Evolutionary conservation across 805 yeast genomes (phyloP).

Genomic region (Jamesozyma piceae): DNA sequence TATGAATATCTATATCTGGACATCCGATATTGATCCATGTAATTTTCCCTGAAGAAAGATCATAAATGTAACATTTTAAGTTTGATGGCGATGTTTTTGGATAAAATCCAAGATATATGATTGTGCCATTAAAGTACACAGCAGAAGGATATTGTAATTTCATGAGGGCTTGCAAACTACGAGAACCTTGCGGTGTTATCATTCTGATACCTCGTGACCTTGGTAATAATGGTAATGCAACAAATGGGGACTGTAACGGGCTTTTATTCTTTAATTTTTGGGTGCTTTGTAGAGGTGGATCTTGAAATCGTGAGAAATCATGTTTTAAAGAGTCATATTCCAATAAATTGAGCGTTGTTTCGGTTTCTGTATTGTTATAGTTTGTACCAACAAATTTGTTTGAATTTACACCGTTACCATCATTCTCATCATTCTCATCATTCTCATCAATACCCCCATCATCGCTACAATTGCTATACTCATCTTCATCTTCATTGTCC

Average conservation of each 20-base stretch:
- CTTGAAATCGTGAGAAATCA: not conserved
- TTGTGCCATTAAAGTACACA: slow-evolving; percentile 56
- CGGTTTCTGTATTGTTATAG: not conserved
- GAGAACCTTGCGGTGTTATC: slow-evolving; percentile 12
- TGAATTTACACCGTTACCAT: not conserved
- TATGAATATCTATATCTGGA: slow-evolving; percentile 44
- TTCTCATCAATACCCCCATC: not conserved
- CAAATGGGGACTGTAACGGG: slow-evolving; percentile 19
- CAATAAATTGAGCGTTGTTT: not conserved
- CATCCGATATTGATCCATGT: slow-evolving; percentile 46
- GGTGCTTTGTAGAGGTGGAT: not conserved
- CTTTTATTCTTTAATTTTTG: too few species aligned
- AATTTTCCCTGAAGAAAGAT: slow-evolving; percentile 41
- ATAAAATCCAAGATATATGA: slow-evolving; percentile 52
- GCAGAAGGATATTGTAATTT: slow-evolving; percentile 48
- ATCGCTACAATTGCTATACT: too few species aligned
- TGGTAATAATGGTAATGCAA: slow-evolving; percentile 29
- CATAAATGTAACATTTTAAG: slow-evolving; percentile 27
- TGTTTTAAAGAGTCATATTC: not conserved
- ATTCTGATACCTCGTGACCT: slow-evolving; percentile 28
- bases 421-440: slow-evolving; percentile 2
- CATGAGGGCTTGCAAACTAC: slow-evolving; percentile 20
- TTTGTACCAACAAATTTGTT: not conserved
- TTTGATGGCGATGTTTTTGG: slow-evolving; percentile 31
- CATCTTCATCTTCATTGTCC: slow-evolving; percentile 2